A percentile compares a stretch with the other conserved stretches of the same genome.
Evolutionary conservation across 2,329 filamentous ascomycete species (phyloP).

Genomic region (Leptodontidium sp.): DNA sequence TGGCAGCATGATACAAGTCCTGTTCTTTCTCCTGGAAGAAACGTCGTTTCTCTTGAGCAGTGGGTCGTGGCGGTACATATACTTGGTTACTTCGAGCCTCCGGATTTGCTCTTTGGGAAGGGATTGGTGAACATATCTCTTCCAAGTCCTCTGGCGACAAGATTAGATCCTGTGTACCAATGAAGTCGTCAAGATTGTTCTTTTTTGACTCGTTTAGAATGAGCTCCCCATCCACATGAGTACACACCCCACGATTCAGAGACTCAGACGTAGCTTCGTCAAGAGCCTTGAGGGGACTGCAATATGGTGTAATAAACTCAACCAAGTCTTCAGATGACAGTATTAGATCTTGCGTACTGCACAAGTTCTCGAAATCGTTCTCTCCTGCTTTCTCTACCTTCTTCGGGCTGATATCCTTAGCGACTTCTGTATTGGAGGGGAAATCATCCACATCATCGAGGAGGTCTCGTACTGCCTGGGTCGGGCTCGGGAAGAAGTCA

Average conservation of each 20-base stretch:
- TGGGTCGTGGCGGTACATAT: not conserved
- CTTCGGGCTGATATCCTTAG: slow-evolving; percentile 35
- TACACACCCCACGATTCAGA: not conserved
- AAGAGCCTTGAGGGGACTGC: slow-evolving; percentile 11
- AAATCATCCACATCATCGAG: slow-evolving; percentile 50
- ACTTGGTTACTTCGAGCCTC: not conserved
- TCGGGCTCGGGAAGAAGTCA: slow-evolving; percentile 63
- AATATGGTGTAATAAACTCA: slow-evolving; percentile 50
- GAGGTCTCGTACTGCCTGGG: slow-evolving; percentile 61
- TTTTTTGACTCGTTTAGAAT: not conserved
- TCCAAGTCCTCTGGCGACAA: slow-evolving; percentile 57
- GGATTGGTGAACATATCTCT: slow-evolving; percentile 48
- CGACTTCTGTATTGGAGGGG: slow-evolving; percentile 38
- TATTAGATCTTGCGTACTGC: slow-evolving; percentile 54
- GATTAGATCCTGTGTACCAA: slow-evolving; percentile 54
- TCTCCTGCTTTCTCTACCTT: not conserved
- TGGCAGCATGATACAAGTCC: slow-evolving; percentile 37
- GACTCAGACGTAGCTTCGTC: not conserved
- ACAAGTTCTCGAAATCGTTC: slow-evolving; percentile 31
- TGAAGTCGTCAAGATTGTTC: not conserved
- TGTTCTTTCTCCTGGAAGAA: slow-evolving; percentile 44
- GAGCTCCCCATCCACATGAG: too few species aligned
- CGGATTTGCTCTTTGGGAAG: not conserved
- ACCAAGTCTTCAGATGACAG: slow-evolving; percentile 58
- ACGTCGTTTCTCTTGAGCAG: slow-evolving; percentile 27